These are phyloP conservation scores for Claviceps monticola DNA, from an alignment of 2,329 filamentous ascomycete genomes.

Conservation along the genomic window DNA sequence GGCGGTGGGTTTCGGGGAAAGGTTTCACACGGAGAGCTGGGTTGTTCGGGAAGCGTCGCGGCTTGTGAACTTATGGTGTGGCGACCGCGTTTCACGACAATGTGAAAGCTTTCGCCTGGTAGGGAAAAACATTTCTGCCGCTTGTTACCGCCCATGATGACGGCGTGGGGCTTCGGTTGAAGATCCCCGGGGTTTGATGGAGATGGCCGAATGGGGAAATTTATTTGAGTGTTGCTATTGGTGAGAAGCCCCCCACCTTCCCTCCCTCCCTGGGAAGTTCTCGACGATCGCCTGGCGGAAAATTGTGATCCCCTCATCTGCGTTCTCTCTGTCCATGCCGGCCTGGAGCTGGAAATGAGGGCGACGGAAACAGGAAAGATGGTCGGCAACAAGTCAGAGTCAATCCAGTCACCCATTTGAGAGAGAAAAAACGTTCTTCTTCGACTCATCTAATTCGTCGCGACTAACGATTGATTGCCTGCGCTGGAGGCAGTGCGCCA, in stretches of 20 bases:
- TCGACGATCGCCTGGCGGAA: too few relatives aligned
- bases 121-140: constrained; percentile 26
- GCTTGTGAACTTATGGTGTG: not conserved
- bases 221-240: not conserved
- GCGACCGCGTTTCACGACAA: not conserved
- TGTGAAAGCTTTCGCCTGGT: not conserved
- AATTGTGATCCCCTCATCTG: too few relatives aligned
- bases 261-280: not conserved
- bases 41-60: not conserved
- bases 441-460: too few relatives aligned
- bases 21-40: not conserved
- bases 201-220: not conserved
- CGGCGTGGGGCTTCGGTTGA: not conserved
- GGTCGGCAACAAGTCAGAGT: too few relatives aligned
- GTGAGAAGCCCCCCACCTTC: not conserved
- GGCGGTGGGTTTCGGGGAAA: not conserved
- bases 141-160: constrained; percentile 18
- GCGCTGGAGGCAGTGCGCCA: too few relatives aligned
- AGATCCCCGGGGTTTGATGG: too few relatives aligned
- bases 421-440: too few relatives aligned
- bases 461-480: too few relatives aligned
- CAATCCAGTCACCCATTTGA: too few relatives aligned
- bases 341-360: too few relatives aligned
- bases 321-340: too few relatives aligned
- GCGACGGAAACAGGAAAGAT: too few relatives aligned